These are phyloP conservation scores for Trichomonas vaginalis DNA, from an alignment of 208 protist species.

Conservation along the genomic window DNA sequence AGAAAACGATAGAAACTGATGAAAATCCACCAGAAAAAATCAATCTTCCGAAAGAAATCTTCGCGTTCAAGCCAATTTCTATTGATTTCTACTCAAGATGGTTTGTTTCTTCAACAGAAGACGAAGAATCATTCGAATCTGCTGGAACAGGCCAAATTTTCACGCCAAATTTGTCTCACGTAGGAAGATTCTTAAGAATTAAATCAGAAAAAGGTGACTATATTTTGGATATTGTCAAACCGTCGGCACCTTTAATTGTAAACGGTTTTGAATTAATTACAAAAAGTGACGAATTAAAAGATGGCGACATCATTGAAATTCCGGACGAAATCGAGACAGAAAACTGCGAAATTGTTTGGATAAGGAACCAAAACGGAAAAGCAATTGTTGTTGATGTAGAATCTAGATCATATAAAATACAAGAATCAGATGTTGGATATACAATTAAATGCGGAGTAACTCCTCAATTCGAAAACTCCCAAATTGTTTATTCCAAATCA, in stretches of 20 bases:
- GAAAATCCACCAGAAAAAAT: background rate
- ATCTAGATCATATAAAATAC: background rate
- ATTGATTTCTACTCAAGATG: background rate
- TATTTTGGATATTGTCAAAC: background rate
- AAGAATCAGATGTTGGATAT: background rate
- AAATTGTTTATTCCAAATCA: background rate
- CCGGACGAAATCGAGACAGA: background rate
- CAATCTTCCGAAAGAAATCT: background rate
- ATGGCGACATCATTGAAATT: background rate
- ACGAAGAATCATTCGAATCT: background rate
- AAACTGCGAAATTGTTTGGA: background rate
- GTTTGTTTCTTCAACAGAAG: background rate
- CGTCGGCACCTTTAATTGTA: background rate
- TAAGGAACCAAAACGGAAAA: background rate
- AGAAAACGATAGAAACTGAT: background rate
- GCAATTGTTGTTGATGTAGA: background rate
- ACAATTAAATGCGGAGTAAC: background rate
- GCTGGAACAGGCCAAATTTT: background rate
- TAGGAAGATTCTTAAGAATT: background rate
- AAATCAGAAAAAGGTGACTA: background rate
- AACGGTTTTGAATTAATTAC: background rate
- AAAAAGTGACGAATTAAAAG: background rate
- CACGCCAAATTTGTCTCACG: background rate
- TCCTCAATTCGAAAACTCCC: too few species aligned
- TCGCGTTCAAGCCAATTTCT: background rate